Base-by-base conservation (phyloP, 139 green algal genomes). In the Desmodesmus armatus region DNA sequence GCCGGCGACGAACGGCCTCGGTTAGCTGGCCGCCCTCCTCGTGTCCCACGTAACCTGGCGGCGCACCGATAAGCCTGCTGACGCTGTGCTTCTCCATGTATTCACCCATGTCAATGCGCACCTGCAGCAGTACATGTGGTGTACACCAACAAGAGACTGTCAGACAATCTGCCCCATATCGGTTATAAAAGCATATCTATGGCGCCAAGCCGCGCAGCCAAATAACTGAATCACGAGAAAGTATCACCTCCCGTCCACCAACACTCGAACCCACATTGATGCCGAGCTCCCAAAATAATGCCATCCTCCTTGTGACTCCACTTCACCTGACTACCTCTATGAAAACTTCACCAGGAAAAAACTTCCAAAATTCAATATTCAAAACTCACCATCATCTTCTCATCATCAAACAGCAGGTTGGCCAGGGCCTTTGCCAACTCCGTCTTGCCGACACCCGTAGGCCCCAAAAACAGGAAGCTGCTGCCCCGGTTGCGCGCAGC, bases 61-160 rank as follows among this genome's bases (percentile, higher is more conserved):
- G 97, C 7, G 97, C 97, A 5, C 96, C 96, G 33, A 98, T 92
- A 2, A 98, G 92, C 2, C 96, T 78, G 35, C 72, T 91, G n/a
- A 98, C 96, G 29, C 75, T 94, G 90, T 98, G 96, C 92, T 98
- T 97, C 91, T 98, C 96, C 96, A 98, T 98, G 92, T 98, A 98
- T 92, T 99, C 97, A 67, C 92, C 94, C 97, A 99, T 99, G 92
- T 99, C 97, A 40, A 99, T 93, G 39, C 97, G 93, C 25, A 94
- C 77, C 80, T 72, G 63, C 63, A 72, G 58, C 58, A 66, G 58
- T 27, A 66, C 27, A 25, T n/a, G n/a, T n/a, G n/a, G n/a, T n/a
- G n/a, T n/a, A n/a, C n/a, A n/a, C n/a, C n/a, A n/a, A n/a, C n/a
- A n/a, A n/a, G n/a, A n/a, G n/a, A n/a, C n/a, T n/a, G n/a, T n/a